Evolutionary conservation across 371 early-diverging fungal species (phyloP), one percentile per base, ranked within the genome.

Genomic region (Syncephalastrum monosporum): DNA sequence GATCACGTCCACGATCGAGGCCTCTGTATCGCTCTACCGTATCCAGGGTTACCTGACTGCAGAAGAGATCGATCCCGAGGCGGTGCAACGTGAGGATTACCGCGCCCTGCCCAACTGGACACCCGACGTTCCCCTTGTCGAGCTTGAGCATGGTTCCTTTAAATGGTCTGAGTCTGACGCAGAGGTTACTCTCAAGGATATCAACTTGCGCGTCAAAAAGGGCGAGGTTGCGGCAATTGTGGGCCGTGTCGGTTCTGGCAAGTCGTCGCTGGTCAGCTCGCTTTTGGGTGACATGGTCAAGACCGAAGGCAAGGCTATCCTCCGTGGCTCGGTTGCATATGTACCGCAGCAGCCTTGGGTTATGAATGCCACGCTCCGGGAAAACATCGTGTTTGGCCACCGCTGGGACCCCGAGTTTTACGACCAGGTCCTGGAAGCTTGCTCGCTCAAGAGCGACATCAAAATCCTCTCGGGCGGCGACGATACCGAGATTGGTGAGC

Each of bases 261-360:
- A 95, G 64, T 89, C 91, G 14, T 90, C 94, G 2, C 68, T 94
- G 33, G 69, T 95, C 14, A 82, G 88, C 12, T 90, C 93, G 0
- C 64, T 96, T 10, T 74, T 95, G 19, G 97, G 96, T 46, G 95
- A 97, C 60, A 90, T 93, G 81, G 84, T 89, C 55, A 88, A 87
- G 53, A 50, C 71, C 0, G 54, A 72, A 2, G 96, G 96, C 23
- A 71, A 82, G 5, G 88, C 91, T 10, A 69, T 61, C 2, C 58
- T 96, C 1, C 71, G 84, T 25, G 97, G 96, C n/a, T 81, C 82
- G 15, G 82, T 94, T 6, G 95, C 95, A 3, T 96, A 94, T 71
- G 95, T 91, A 0, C 85, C 94, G 12, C 96, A 97, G 69, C 85
- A 83, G 56, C 86, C 99, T 14, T 97, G 96, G 96, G 91, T 99